Evolutionary conservation across 257 asterid species (phyloP).

Genomic region (Solanum pennellii): DNA sequence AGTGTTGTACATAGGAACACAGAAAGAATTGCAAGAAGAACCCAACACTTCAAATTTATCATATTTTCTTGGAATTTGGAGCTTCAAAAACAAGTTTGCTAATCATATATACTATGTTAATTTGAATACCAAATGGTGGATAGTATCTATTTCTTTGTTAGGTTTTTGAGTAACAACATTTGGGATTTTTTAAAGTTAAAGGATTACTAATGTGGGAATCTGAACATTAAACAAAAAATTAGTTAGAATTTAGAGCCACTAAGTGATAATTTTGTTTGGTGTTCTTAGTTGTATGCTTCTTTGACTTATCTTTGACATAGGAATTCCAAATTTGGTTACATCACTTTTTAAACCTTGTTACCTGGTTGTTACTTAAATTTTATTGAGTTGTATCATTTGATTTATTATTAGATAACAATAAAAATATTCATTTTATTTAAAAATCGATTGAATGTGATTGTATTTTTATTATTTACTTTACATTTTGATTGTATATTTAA

Average conservation of each 20-base stretch:
- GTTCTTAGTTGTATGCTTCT: background rate
- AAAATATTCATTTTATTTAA: no score
- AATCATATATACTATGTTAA: background rate
- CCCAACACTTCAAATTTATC: slow-evolving; percentile 7
- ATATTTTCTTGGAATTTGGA: slow-evolving; percentile 12
- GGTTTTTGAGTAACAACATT: background rate
- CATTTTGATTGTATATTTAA: no score
- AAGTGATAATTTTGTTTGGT: background rate
- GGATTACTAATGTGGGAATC: background rate
- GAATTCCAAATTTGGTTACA: background rate
- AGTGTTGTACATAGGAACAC: slow-evolving; percentile 3
- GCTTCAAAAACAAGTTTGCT: background rate
- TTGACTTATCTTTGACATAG: background rate
- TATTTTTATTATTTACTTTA: no score
- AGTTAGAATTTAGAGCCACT: background rate
- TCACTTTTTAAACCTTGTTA: no score
- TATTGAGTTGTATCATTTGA: no score
- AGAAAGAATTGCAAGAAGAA: slow-evolving; percentile 10
- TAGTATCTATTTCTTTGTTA: background rate
- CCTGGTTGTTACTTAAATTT: no score
- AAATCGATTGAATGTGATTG: no score
- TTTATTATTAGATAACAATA: no score
- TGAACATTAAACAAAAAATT: background rate
- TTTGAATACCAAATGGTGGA: background rate
- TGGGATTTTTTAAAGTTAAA: background rate